A percentile compares a stretch with the other conserved stretches of the same genome.
phyloP scores from a whole-genome alignment of 306 rosid genomes.

The Citrullus colocynthis region DNA sequence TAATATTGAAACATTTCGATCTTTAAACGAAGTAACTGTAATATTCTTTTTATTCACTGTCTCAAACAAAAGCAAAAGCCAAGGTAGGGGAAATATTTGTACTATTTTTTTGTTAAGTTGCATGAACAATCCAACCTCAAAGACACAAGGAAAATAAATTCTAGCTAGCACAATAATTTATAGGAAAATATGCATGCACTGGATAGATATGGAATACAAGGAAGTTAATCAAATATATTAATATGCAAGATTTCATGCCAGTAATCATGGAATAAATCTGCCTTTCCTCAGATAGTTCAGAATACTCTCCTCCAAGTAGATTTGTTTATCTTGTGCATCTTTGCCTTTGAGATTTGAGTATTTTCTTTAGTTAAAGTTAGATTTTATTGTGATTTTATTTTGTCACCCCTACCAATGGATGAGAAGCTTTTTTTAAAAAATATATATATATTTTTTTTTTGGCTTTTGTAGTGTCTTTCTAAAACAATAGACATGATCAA shows the following conservation, averaged over 20 bases:
- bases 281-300: not conserved
- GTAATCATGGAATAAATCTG: not conserved
- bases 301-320: not conserved
- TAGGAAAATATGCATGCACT: not conserved
- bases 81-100: not conserved
- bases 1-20: not conserved
- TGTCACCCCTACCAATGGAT: not conserved
- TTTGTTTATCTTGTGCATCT: not conserved
- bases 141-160: not conserved
- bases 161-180: not conserved
- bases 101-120: not conserved
- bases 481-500: slow-evolving; percentile 57
- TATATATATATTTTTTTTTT: not conserved
- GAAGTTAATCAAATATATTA: not conserved
- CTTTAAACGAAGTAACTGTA: not conserved
- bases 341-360: not conserved
- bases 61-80: not conserved
- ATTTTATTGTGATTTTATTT: not conserved
- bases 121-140: not conserved
- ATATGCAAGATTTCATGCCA: not conserved
- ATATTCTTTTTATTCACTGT: not conserved
- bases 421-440: not conserved
- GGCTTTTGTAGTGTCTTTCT: slow-evolving; percentile 55
- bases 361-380: not conserved
- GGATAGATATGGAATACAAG: not conserved